phyloP scores from a whole-genome alignment of 139 green algal genomes.

The Chlamydomonas incerta region DNA sequence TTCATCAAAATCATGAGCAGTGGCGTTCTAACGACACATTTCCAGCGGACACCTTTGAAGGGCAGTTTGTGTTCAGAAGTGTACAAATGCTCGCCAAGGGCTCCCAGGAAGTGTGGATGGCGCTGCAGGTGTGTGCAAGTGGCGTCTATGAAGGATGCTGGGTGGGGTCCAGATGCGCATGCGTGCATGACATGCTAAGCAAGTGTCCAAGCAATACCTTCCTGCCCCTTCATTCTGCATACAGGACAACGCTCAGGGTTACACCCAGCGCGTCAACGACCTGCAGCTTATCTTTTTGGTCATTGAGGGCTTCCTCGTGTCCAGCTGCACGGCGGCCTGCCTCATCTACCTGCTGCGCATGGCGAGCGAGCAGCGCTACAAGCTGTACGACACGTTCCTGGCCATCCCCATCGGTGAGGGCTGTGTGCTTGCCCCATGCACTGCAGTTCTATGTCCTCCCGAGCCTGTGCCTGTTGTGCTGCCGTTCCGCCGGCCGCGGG shows the following conservation, averaged over 20 bases:
- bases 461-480: too few relatives aligned
- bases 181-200: too few relatives aligned
- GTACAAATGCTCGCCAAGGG: background rate
- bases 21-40: background rate
- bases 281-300: slow-evolving; percentile 29
- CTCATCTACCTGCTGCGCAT: slow-evolving; percentile 16
- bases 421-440: too few relatives aligned
- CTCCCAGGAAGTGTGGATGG: background rate
- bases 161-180: too few relatives aligned
- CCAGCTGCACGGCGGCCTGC: background rate
- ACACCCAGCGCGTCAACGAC: slow-evolving; percentile 6
- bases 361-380: slow-evolving; percentile 4
- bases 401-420: slow-evolving; percentile 25
- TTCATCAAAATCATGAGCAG: background rate
- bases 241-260: background rate
- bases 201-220: background rate
- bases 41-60: background rate
- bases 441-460: too few relatives aligned
- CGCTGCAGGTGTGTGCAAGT: background rate
- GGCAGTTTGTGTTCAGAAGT: background rate
- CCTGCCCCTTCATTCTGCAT: background rate
- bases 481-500: too few relatives aligned
- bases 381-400: slow-evolving; percentile 35
- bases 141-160: too few relatives aligned
- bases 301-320: background rate